phyloP scores from a whole-genome alignment of 129 eudicot species.

The Centaurea solstitialis region DNA sequence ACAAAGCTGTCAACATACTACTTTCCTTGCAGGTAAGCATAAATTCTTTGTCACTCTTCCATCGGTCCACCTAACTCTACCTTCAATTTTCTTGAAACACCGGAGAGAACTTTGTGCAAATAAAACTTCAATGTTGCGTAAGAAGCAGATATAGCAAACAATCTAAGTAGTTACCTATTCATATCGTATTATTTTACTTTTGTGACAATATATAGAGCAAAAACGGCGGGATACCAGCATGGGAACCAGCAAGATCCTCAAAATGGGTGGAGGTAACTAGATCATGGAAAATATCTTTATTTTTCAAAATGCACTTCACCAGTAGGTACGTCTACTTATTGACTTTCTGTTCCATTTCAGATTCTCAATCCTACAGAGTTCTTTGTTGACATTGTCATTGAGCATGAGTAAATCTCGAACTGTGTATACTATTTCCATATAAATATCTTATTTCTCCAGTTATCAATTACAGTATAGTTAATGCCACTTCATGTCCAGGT shows the following conservation, averaged over 20 bases:
- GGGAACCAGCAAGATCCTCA: constrained; percentile 74
- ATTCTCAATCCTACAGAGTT: constrained; percentile 65
- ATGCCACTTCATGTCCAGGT: neutral
- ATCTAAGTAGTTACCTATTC: neutral
- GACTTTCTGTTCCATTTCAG: constrained; percentile 32
- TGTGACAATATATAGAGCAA: constrained; percentile 48
- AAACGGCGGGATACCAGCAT: constrained; percentile 73
- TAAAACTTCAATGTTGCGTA: too few species aligned
- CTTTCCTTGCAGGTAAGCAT: constrained; percentile 56
- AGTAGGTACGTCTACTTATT: neutral
- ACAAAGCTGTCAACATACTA: constrained; percentile 53
- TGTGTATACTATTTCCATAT: neutral
- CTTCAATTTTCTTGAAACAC: neutral
- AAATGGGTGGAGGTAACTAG: constrained; percentile 67
- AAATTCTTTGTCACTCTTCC: too few species aligned
- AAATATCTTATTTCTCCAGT: neutral
- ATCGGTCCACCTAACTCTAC: too few species aligned
- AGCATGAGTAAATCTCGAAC: constrained; percentile 48
- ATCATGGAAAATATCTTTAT: neutral
- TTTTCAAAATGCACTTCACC: neutral
- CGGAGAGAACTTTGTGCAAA: neutral
- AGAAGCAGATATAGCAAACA: neutral
- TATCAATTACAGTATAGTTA: neutral
- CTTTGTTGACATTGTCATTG: constrained; percentile 59
- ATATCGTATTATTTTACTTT: neutral